These are phyloP conservation scores for Dendrostoma leiphaemia DNA, from an alignment of 2,329 filamentous ascomycete genomes.

Conservation along the genomic window DNA sequence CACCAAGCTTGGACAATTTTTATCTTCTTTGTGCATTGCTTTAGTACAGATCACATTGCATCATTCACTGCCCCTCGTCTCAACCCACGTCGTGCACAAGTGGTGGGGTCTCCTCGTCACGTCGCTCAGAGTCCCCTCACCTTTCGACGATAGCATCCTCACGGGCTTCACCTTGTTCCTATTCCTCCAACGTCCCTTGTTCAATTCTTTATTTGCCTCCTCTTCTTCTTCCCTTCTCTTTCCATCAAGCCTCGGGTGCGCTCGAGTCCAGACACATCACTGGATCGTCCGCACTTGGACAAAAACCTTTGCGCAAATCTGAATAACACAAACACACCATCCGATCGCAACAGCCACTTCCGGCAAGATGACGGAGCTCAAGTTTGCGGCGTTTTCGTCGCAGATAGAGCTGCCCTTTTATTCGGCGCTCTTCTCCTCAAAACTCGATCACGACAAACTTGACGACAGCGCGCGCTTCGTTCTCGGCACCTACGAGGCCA, in stretches of 20 bases:
- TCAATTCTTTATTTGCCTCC: background rate
- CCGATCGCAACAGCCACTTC: background rate
- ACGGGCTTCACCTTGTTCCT: too few species aligned
- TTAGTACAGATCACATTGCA: too few species aligned
- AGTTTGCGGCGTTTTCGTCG: slow-evolving; percentile 86
- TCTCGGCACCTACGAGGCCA: slow-evolving; percentile 85
- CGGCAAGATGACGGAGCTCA: slow-evolving; percentile 50
- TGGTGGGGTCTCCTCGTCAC: background rate
- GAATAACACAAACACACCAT: background rate
- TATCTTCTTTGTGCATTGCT: background rate
- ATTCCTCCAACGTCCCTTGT: too few species aligned
- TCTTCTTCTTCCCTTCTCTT: background rate
- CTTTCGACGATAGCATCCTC: background rate
- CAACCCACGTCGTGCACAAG: background rate
- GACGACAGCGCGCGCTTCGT: slow-evolving; percentile 88
- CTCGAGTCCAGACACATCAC: background rate
- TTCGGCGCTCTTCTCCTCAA: slow-evolving; percentile 83
- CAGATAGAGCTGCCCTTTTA: slow-evolving; percentile 97
- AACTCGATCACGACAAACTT: slow-evolving; percentile 96
- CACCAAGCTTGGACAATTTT: background rate
- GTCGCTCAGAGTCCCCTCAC: background rate
- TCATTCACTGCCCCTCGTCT: background rate
- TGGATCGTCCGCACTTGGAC: too few species aligned
- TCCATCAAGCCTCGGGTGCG: too few species aligned
- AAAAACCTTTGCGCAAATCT: too few species aligned